Conservation (phyloP, 2,329 filamentous ascomycete genomes). For the Pseudocercospora macadamiae region DNA sequence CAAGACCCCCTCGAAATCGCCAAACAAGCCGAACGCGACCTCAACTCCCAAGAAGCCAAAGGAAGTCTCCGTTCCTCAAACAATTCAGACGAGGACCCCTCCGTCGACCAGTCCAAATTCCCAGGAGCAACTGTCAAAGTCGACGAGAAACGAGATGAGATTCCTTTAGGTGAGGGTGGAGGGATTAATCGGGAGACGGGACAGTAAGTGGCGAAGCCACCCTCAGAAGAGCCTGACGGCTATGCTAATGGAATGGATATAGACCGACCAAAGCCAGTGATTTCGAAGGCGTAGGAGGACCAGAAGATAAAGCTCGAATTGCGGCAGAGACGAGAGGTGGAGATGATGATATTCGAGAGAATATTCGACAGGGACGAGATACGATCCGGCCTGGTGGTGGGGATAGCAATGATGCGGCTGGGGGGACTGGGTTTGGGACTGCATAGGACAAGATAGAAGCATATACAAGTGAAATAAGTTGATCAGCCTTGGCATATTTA, state of each 20-base stretch:
- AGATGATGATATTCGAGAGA: constrained; percentile 45
- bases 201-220: no score
- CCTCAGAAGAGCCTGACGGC: no score
- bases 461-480: no score
- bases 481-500: no score
- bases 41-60: constrained; percentile 48
- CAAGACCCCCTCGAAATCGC: constrained; percentile 49
- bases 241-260: background rate
- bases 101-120: constrained; percentile 40
- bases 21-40: constrained; percentile 52
- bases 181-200: constrained; percentile 45
- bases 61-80: constrained; percentile 19
- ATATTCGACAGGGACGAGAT: constrained; percentile 43
- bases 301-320: constrained; percentile 47
- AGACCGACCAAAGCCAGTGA: constrained; percentile 51
- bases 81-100: constrained; percentile 19
- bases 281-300: constrained; percentile 53
- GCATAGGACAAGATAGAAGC: no score
- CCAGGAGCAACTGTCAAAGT: constrained; percentile 49
- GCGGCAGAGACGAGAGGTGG: constrained; percentile 45
- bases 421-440: background rate
- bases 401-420: background rate
- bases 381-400: constrained; percentile 27
- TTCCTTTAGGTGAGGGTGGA: constrained; percentile 52
- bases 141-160: constrained; percentile 53